These are phyloP conservation scores for Myochromella boudieri DNA, from an alignment of 768 basidiomycete species.

Conservation along the genomic window DNA sequence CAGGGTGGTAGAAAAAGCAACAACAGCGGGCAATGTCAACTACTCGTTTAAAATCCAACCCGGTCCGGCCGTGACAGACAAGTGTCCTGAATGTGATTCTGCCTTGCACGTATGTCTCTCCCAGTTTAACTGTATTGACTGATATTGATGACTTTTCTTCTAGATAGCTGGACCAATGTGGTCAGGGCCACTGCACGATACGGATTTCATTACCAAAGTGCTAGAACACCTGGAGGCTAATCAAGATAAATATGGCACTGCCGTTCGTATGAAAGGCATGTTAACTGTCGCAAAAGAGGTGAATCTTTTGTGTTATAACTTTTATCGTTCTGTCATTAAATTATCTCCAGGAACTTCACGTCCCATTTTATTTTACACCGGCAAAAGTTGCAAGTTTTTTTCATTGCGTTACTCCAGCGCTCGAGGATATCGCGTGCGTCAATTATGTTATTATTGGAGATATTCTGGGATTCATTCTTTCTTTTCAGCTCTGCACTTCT, in stretches of 20 bases:
- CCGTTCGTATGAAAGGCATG: conserved; percentile 92
- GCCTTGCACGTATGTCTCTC: conserved; percentile 63
- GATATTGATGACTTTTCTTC: conserved; percentile 1
- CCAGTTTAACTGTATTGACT: background rate
- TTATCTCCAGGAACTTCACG: conserved; percentile 61
- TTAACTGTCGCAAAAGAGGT: conserved; percentile 87
- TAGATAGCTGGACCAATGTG: conserved; percentile 97
- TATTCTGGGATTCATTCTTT: conserved; percentile 4
- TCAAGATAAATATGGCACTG: conserved; percentile 71
- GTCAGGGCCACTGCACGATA: conserved; percentile 84
- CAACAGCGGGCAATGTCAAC: conserved; percentile 56
- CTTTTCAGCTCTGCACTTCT: conserved; percentile 78
- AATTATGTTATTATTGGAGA: too few species aligned
- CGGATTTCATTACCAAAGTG: conserved; percentile 70
- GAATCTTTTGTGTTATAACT: conserved; percentile 18
- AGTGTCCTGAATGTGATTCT: conserved; percentile 83
- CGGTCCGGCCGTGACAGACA: conserved; percentile 64
- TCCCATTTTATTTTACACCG: conserved; percentile 89
- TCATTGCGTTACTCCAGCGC: conserved; percentile 74
- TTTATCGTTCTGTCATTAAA: background rate
- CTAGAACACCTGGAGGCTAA: conserved; percentile 69
- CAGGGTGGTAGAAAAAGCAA: conserved; percentile 57
- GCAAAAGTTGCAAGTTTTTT: conserved; percentile 76
- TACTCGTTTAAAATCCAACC: conserved; percentile 68
- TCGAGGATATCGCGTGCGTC: conserved; percentile 75